These are phyloP conservation scores for Nakazawaea molendinolei DNA, from an alignment of 805 yeast species.

Conservation along the genomic window DNA sequence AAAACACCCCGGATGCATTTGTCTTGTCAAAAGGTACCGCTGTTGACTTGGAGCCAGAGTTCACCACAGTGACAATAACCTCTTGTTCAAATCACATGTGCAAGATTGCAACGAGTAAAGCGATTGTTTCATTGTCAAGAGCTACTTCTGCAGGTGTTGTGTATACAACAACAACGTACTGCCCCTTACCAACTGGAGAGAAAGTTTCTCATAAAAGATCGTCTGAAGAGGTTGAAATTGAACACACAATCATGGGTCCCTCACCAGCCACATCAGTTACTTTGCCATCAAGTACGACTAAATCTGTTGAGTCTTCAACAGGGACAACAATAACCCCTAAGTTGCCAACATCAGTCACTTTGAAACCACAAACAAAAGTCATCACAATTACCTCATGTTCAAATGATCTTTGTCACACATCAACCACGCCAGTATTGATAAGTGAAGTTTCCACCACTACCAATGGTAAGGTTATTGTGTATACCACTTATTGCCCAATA, in stretches of 20 bases:
- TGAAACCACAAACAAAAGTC: neutral
- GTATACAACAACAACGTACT: constrained; percentile 7
- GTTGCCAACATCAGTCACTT: too few relatives aligned
- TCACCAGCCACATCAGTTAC: too few relatives aligned
- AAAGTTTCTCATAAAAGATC: too few relatives aligned
- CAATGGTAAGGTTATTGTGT: constrained; percentile 8
- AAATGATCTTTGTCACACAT: neutral
- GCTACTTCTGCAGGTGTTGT: constrained; percentile 6
- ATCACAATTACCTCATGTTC: neutral
- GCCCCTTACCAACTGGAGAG: constrained; percentile 2
- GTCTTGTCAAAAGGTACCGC: constrained; percentile 2
- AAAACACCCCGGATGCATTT: neutral
- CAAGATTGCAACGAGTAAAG: constrained; percentile 2
- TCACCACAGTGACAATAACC: constrained; percentile 6
- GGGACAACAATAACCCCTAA: neutral
- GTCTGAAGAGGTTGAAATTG: too few relatives aligned
- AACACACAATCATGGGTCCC: too few relatives aligned
- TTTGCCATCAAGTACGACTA: too few relatives aligned
- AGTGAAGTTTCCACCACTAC: constrained; percentile 18
- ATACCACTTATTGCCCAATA: constrained; percentile 21
- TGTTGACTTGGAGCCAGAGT: neutral
- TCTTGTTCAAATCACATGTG: constrained; percentile 4
- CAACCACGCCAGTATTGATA: constrained; percentile 10
- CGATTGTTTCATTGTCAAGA: constrained; percentile 1
- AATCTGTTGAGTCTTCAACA: too few relatives aligned